These are phyloP conservation scores for Emergomyces pasteurianus DNA, from an alignment of 2,329 filamentous ascomycete genomes.

Conservation along the genomic window DNA sequence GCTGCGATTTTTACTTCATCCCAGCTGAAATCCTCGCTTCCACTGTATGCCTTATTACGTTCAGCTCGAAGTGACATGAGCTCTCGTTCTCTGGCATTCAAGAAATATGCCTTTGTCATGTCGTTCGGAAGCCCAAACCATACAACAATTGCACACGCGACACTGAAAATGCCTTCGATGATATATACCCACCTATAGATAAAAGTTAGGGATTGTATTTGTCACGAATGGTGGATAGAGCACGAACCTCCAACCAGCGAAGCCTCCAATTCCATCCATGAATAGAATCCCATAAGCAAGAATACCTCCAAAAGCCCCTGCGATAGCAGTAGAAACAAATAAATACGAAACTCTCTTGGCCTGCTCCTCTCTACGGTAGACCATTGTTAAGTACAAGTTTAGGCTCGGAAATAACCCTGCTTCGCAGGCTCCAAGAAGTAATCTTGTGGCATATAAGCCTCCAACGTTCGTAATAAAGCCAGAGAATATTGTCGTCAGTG, in stretches of 20 bases:
- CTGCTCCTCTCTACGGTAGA: constrained; percentile 30
- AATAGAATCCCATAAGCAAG: constrained; percentile 28
- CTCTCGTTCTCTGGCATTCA: constrained; percentile 36
- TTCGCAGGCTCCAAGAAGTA: constrained; percentile 29
- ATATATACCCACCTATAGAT: constrained; percentile 35
- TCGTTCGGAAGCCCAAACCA: constrained; percentile 40
- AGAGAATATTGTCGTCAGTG: constrained; percentile 37
- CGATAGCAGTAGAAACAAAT: constrained; percentile 29
- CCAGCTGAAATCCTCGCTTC: constrained; percentile 40
- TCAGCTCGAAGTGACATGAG: constrained; percentile 40
- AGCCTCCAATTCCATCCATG: constrained; percentile 37
- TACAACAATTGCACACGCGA: constrained; percentile 32
- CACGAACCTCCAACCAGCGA: constrained; percentile 37
- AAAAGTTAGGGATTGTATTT: neutral
- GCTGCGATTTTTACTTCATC: constrained; percentile 38
- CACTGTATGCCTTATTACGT: constrained; percentile 38
- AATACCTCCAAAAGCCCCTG: constrained; percentile 30
- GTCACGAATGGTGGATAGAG: neutral
- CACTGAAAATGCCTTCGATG: constrained; percentile 38
- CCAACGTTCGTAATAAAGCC: constrained; percentile 36
- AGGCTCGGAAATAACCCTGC: constrained; percentile 30
- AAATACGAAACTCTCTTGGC: constrained; percentile 32
- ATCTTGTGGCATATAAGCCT: constrained; percentile 29
- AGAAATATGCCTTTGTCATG: constrained; percentile 37
- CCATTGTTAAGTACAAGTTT: constrained; percentile 30